Evolutionary conservation across 371 early-diverging fungal species (phyloP).

Genomic region (Furculomyces boomerangus): DNA sequence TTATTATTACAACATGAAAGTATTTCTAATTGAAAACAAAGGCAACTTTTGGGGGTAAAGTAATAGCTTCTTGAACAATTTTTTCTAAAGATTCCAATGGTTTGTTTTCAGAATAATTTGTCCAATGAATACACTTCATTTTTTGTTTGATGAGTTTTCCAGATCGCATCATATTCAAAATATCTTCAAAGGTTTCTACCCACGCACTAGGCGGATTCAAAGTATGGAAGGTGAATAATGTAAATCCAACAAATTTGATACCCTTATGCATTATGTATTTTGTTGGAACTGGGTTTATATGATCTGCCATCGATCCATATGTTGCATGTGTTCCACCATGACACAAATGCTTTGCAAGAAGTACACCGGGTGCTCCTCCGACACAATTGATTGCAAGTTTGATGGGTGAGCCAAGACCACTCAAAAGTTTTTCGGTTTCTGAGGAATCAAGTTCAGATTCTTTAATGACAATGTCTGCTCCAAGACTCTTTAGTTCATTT

Average conservation of each 20-base stretch:
- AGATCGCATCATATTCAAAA: constrained; percentile 5
- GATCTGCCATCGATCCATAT: constrained; percentile 79
- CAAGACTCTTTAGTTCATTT: constrained; percentile 36
- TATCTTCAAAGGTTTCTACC: constrained; percentile 9
- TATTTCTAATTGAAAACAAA: too few relatives aligned
- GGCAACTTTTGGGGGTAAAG: too few relatives aligned
- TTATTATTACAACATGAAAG: too few relatives aligned
- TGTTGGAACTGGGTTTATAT: constrained; percentile 42
- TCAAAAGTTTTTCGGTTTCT: constrained; percentile 11
- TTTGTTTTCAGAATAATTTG: too few relatives aligned
- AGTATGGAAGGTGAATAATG: too few relatives aligned
- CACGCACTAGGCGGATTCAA: background rate
- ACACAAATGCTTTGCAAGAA: constrained; percentile 47
- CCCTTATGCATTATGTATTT: constrained; percentile 76
- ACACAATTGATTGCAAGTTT: constrained; percentile 79
- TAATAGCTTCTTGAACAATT: too few relatives aligned
- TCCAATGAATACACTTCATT: background rate
- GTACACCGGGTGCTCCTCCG: constrained; percentile 66
- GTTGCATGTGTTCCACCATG: constrained; percentile 29
- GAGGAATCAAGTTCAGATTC: constrained; percentile 36
- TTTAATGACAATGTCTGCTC: constrained; percentile 56
- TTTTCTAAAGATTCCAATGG: too few relatives aligned
- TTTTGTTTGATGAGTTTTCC: constrained; percentile 3
- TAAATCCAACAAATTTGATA: too few relatives aligned
- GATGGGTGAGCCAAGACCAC: constrained; percentile 19